Conservation (phyloP, 768 basidiomycete species). For the Tremella yokohamensis region DNA sequence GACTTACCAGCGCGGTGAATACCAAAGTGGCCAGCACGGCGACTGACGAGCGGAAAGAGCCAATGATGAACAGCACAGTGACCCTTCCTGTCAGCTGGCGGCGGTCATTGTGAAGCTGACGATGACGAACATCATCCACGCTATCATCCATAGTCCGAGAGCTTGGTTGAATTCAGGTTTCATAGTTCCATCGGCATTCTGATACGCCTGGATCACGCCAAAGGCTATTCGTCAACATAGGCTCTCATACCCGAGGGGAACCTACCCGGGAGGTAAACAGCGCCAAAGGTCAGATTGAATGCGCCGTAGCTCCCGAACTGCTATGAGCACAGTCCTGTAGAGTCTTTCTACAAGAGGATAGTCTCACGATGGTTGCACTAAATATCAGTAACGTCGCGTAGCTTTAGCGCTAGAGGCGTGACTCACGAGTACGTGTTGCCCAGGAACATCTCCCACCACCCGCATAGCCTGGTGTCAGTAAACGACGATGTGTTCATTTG, state of each 20-base stretch:
- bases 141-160: slow-evolving; percentile 4
- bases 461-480: neutral
- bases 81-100: neutral
- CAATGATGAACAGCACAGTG: slow-evolving; percentile 8
- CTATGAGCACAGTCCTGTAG: neutral
- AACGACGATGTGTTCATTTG: too few relatives aligned
- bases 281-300: slow-evolving; percentile 8
- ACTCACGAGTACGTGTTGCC: slow-evolving; percentile 10
- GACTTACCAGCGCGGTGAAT: slow-evolving; percentile 1
- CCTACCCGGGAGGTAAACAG: slow-evolving; percentile 7
- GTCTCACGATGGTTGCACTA: slow-evolving; percentile 6
- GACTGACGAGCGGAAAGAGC: slow-evolving; percentile 1
- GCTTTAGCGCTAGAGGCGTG: neutral
- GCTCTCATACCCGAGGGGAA: neutral
- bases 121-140: slow-evolving; percentile 9
- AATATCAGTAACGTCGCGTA: neutral
- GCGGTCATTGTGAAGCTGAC: neutral
- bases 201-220: slow-evolving; percentile 3
- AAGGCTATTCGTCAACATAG: neutral
- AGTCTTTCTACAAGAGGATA: neutral
- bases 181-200: slow-evolving; percentile 3
- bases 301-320: slow-evolving; percentile 9
- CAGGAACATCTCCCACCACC: slow-evolving; percentile 12
- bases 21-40: slow-evolving; percentile 8
- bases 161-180: slow-evolving; percentile 8